These are phyloP conservation scores for Saccharum spontaneum DNA, from an alignment of 176 grass and related monocot genomes.

Conservation along the genomic window DNA sequence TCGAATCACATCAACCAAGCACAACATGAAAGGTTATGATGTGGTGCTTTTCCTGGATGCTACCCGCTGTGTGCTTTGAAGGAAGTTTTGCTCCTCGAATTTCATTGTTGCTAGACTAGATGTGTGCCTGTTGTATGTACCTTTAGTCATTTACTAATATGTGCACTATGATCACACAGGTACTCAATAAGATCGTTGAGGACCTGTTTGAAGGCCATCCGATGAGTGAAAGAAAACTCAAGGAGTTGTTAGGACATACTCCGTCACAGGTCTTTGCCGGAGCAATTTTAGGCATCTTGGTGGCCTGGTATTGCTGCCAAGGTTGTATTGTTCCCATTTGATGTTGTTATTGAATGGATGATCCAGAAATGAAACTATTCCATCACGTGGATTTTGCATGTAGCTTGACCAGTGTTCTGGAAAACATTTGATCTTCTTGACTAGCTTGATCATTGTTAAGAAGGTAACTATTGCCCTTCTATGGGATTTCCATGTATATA, in stretches of 20 bases:
- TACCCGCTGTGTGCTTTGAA: background rate
- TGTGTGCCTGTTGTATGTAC: background rate
- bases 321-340: slow-evolving; percentile 65
- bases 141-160: background rate
- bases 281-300: slow-evolving; percentile 73
- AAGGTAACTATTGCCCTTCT: background rate
- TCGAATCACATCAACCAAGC: background rate
- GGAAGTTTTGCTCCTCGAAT: background rate
- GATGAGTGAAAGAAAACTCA: slow-evolving; percentile 91
- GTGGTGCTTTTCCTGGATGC: background rate
- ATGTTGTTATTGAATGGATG: slow-evolving; percentile 16
- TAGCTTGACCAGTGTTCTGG: slow-evolving; percentile 15
- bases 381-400: background rate
- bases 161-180: slow-evolving; percentile 35
- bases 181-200: slow-evolving; percentile 97
- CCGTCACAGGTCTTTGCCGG: slow-evolving; percentile 94
- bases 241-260: slow-evolving; percentile 90
- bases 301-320: slow-evolving; percentile 84
- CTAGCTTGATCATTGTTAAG: slow-evolving; percentile 6
- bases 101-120: background rate
- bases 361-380: slow-evolving; percentile 31
- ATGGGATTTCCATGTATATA: slow-evolving; percentile 21
- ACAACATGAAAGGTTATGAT: background rate
- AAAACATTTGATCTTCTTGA: background rate
- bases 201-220: slow-evolving; percentile 98